These are phyloP conservation scores for Fusarium sp. DNA, from an alignment of 2,329 filamentous ascomycete species.

Conservation along the genomic window DNA sequence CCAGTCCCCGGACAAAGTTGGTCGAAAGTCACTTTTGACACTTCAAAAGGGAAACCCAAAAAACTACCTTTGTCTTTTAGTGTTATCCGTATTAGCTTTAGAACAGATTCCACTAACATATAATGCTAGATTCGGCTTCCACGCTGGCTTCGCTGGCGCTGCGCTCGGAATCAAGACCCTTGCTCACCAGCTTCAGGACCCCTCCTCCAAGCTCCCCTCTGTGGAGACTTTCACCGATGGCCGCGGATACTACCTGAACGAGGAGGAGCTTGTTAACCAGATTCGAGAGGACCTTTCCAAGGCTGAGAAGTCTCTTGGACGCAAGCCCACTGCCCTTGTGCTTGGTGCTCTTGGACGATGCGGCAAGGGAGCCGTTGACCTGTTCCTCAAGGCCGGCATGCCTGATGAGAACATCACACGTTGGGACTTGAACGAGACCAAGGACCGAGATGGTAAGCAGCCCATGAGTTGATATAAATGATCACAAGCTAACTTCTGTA, in stretches of 20 bases:
- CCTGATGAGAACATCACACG: conserved; percentile 62
- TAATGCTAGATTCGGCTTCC: conserved; percentile 72
- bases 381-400: conserved; percentile 79
- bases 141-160: conserved; percentile 82
- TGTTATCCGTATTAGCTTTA: not conserved
- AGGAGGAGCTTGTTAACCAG: conserved; percentile 67
- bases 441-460: conserved; percentile 67
- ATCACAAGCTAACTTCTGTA: conserved; percentile 2
- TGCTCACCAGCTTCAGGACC: conserved; percentile 84
- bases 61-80: not conserved
- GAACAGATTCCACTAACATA: not conserved
- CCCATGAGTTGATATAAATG: too few relatives aligned
- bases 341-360: conserved; percentile 90
- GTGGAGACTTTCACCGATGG: conserved; percentile 54
- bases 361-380: conserved; percentile 86
- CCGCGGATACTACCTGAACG: conserved; percentile 80
- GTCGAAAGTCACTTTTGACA: too few relatives aligned
- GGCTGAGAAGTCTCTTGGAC: conserved; percentile 79
- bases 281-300: conserved; percentile 66
- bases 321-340: conserved; percentile 82
- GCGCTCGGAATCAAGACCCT: conserved; percentile 85
- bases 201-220: conserved; percentile 75
- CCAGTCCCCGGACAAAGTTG: too few relatives aligned
- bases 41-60: too few relatives aligned
- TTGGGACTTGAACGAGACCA: conserved; percentile 85